A percentile compares a stretch with the other conserved stretches of the same genome.
phyloP scores from a whole-genome alignment of 352 stramenopile genomes.

The Hyphochytrium catenoides region DNA sequence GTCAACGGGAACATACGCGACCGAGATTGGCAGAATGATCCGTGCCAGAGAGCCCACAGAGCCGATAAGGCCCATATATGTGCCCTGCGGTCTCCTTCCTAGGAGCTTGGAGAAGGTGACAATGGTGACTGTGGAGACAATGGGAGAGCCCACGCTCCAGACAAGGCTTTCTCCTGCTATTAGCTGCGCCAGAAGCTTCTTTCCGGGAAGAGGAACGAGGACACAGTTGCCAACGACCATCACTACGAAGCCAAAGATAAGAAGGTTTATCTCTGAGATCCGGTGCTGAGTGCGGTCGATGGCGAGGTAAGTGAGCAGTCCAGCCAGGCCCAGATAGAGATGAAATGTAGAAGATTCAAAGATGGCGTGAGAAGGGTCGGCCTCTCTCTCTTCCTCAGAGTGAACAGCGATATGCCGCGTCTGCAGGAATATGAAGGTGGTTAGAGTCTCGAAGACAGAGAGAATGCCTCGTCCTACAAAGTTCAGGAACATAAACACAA shows the following conservation, averaged over 20 bases:
- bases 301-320: constrained; percentile 38
- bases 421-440: constrained; percentile 45
- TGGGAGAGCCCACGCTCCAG: constrained; percentile 28
- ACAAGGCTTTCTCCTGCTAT: no score
- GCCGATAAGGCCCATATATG: constrained; percentile 30
- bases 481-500: constrained; percentile 55
- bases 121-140: constrained; percentile 24
- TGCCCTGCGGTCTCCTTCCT: constrained; percentile 19
- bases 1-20: no score
- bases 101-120: constrained; percentile 30
- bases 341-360: constrained; percentile 48
- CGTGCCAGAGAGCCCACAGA: constrained; percentile 23
- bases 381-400: constrained; percentile 12
- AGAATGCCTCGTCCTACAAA: constrained; percentile 42
- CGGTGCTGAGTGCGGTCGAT: constrained; percentile 43
- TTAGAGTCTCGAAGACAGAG: constrained; percentile 55
- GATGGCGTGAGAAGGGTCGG: no score
- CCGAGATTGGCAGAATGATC: constrained; percentile 29
- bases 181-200: no score
- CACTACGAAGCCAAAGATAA: constrained; percentile 33
- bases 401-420: constrained; percentile 28
- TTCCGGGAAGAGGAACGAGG: no score
- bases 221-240: constrained; percentile 26
- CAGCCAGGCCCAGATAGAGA: constrained; percentile 42
- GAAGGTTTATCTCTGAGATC: constrained; percentile 36